Percentiles rank a stretch among this genome's conserved stretches.
These are phyloP conservation scores for Claviceps sorghi DNA, from an alignment of 2,329 filamentous ascomycete genomes.

Conservation along the genomic window DNA sequence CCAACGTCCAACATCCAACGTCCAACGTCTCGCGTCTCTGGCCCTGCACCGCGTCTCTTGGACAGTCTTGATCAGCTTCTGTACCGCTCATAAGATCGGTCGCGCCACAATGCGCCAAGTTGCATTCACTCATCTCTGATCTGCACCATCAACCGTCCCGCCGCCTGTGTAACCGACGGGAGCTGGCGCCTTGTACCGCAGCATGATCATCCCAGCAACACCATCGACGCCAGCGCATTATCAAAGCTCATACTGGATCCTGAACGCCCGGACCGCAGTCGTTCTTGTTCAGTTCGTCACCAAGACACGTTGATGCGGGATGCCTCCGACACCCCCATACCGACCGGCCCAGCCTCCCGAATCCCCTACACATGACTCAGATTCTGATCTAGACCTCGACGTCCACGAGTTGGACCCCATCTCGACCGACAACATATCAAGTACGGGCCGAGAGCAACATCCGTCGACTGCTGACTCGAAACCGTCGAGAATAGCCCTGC, in stretches of 20 bases:
- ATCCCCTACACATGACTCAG: constrained; percentile 52
- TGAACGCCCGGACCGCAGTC: constrained; percentile 3
- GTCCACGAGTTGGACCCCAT: constrained; percentile 65
- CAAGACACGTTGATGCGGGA: constrained; percentile 24
- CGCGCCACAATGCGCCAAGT: constrained; percentile 6
- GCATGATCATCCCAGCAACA: constrained; percentile 9
- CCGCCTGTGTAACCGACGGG: not conserved
- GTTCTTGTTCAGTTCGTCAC: not conserved
- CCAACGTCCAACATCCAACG: no score
- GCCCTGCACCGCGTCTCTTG: not conserved
- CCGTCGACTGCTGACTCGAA: constrained; percentile 30
- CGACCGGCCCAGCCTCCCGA: constrained; percentile 47
- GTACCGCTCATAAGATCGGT: not conserved
- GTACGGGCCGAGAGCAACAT: constrained; percentile 15
- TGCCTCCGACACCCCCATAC: constrained; percentile 40
- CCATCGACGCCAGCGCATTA: constrained; percentile 7
- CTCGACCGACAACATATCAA: constrained; percentile 22
- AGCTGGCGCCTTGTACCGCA: constrained; percentile 5
- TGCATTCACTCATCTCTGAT: constrained; percentile 5
- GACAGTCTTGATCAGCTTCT: not conserved
- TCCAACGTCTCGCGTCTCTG: not conserved
- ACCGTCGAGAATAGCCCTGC: constrained; percentile 51
- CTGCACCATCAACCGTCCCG: not conserved
- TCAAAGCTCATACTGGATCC: constrained; percentile 7
- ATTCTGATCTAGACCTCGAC: constrained; percentile 59